Conservation (phyloP, 352 stramenopile genomes). For the Pythium diclinum region DNA sequence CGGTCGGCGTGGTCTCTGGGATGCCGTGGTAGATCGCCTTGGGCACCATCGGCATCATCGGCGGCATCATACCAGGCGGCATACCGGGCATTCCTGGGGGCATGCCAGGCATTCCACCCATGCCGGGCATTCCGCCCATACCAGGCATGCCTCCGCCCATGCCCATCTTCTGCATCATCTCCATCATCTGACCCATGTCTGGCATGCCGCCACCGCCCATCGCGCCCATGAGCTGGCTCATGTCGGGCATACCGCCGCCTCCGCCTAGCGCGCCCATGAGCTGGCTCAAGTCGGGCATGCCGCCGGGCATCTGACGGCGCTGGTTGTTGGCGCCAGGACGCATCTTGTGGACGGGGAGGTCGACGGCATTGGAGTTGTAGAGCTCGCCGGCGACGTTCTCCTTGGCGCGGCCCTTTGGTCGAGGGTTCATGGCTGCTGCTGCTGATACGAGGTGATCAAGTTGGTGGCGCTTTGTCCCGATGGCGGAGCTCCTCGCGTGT, state of each 20-base stretch:
- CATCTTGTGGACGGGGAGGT: constrained; percentile 25
- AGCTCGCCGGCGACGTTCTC: constrained; percentile 77
- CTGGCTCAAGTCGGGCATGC: constrained; percentile 45
- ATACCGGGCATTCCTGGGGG: constrained; percentile 40
- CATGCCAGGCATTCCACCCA: constrained; percentile 33
- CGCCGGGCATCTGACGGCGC: constrained; percentile 22
- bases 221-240: constrained; percentile 44
- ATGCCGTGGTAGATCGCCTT: constrained; percentile 74
- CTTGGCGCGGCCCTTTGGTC: constrained; percentile 61
- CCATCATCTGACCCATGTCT: constrained; percentile 43
- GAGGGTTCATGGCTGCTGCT: constrained; percentile 20
- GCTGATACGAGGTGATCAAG: not conserved
- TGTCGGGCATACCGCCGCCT: constrained; percentile 47
- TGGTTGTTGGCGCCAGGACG: constrained; percentile 19
- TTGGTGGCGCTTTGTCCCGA: constrained; percentile 1
- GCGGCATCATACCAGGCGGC: constrained; percentile 40
- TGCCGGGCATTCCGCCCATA: constrained; percentile 38
- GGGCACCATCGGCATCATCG: constrained; percentile 51
- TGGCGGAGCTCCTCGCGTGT: constrained; percentile 3
- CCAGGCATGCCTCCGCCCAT: constrained; percentile 44
- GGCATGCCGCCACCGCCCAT: constrained; percentile 27
- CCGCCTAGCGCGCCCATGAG: constrained; percentile 58
- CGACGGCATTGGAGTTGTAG: constrained; percentile 80
- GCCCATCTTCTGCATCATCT: constrained; percentile 53
- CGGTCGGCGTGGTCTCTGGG: constrained; percentile 47